Evolutionary conservation across 495 filamentous ascomycete genomes (phyloP), one percentile per base, ranked within the genome.

Genomic region (Pseudoneurospora amorphoporcata): DNA sequence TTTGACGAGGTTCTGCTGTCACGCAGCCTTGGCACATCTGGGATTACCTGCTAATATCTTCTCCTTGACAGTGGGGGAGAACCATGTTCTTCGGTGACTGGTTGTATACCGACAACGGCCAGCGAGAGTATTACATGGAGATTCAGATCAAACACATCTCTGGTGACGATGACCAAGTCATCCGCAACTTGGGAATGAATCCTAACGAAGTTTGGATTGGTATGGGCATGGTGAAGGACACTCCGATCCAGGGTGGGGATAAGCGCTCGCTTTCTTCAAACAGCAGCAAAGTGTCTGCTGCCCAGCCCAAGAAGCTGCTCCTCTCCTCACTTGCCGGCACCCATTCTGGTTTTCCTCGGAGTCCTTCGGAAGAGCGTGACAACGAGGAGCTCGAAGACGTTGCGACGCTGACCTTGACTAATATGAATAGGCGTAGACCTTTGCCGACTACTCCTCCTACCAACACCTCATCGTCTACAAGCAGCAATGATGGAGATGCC

Each of bases 61-160:
- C 38, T 39, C 41, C 45, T 35, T 69, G 16, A 32, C 39, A 75
- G 72, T 79, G 76, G 78, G 70, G 69, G 71, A 77, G 76, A 47
- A 14, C 71, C 12, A 42, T 75, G 70, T 72, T 76, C 69, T 73
- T 71, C 43, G 76, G 75, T 40, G 76, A 76, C 69, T 76, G 75
- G 75, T 32, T 78, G 39, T 41, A 65, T 23, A 38, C 69, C 61
- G 23, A 65, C 29, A 71, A 71, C 17, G 70, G 71, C n/a, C 61
- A 76, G 53, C 72, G 68, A 69, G 53, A 71, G 19, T 47, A 39
- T 47, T 80, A 73, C 68, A 23, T 76, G 43, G 77, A 79, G 72
- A 73, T 79, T n/a, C 78, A 80, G 43, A 40, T 77, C 71, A 80
- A 80, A 73, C 65, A 76, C 38, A 73, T 80, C 69, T 73, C 76